Evolutionary conservation across 306 rosid species (phyloP).

Genomic region (Pterocarpus santalinus): DNA sequence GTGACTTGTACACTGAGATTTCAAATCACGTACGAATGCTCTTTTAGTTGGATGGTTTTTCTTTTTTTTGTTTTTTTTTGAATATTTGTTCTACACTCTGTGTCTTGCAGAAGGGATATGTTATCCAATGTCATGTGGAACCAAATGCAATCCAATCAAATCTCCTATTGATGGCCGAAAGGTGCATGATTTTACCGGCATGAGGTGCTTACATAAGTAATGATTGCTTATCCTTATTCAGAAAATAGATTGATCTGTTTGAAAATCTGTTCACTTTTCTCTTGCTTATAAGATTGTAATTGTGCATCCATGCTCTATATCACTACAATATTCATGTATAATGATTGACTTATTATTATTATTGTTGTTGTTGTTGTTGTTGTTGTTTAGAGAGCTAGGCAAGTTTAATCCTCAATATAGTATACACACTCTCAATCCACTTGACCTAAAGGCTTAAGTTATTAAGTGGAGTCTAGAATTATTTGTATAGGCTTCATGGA

Average conservation of each 20-base stretch:
- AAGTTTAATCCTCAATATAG: constrained; percentile 14
- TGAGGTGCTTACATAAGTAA: constrained; percentile 56
- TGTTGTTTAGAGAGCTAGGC: constrained; percentile 16
- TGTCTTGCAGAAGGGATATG: constrained; percentile 67
- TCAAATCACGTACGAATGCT: constrained; percentile 4
- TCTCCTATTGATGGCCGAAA: constrained; percentile 66
- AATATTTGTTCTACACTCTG: constrained; percentile 42
- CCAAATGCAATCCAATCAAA: constrained; percentile 61
- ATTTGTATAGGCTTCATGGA: constrained; percentile 22
- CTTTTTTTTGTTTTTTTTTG: not conserved
- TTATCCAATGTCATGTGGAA: constrained; percentile 63
- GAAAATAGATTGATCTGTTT: constrained; percentile 18
- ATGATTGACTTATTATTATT: not conserved
- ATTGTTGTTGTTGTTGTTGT: not conserved
- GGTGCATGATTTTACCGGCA: constrained; percentile 54
- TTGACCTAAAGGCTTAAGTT: constrained; percentile 16
- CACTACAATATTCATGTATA: constrained; percentile 17
- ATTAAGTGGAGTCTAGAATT: constrained; percentile 14
- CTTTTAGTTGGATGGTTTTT: constrained; percentile 38
- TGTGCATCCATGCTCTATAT: constrained; percentile 13
- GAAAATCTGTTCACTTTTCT: constrained; percentile 27
- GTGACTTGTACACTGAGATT: constrained; percentile 7
- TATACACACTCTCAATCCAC: constrained; percentile 25
- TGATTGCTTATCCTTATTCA: constrained; percentile 28
- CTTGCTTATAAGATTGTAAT: constrained; percentile 27